Evolutionary conservation across 805 yeast species (phyloP), one percentile per base, ranked within the genome.

Genomic region (Candida tallmaniae): DNA sequence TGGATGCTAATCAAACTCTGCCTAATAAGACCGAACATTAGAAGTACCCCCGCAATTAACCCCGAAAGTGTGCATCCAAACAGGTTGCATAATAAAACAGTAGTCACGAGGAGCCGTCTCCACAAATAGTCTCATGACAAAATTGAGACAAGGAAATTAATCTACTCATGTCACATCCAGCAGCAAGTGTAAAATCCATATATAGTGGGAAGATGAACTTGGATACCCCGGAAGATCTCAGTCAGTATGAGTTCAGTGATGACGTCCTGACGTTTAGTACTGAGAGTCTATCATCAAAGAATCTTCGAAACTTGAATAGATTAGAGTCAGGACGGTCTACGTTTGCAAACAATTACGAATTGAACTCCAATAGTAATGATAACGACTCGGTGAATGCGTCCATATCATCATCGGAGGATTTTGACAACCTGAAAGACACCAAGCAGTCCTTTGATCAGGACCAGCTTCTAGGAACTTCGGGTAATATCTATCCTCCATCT

Each of bases 131-230:
- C n/a, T n/a, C n/a, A n/a, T n/a, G n/a, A n/a, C n/a, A n/a, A n/a
- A n/a, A n/a, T n/a, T n/a, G n/a, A n/a, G n/a, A n/a, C n/a, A n/a
- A n/a, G n/a, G n/a, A n/a, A n/a, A n/a, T n/a, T n/a, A n/a, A n/a
- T n/a, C n/a, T n/a, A n/a, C n/a, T 20, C 23, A 65, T 65, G 70
- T 52, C 69, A 23, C 65, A 65, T 37, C 66, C 69, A n/a, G 64
- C 61, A 8, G 70, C 70, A 27, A 62, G 68, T 37, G 53, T 65
- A 22, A 60, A 54, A 39, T 61, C 69, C 12, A 57, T 65, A 7
- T 53, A 45, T 36, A 60, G 65, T 36, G 70, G 71, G 2, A 56
- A 50, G 29, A 46, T 49, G 24, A 57, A 55, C 37, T 34, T 56
- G 13, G 55, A 49, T 27, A 42, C 58, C 7, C 47, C 50, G 11